Conservation (phyloP, 2,329 filamentous ascomycete genomes). For the Bipolaris cookei region DNA sequence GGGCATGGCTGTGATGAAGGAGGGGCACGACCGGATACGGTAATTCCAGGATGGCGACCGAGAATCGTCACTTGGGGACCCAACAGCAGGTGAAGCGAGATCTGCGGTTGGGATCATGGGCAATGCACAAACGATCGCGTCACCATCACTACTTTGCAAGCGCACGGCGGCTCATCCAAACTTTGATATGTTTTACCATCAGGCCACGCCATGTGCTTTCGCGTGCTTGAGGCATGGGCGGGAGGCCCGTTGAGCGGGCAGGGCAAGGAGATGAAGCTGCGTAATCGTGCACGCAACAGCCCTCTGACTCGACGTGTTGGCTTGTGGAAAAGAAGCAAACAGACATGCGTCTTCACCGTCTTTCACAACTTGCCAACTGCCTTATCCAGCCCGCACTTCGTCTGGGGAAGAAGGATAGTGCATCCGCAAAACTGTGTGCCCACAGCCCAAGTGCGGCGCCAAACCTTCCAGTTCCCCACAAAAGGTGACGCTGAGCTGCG, state of each 20-base stretch:
- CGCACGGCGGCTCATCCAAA: conserved; percentile 13
- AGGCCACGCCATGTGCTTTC: conserved; percentile 15
- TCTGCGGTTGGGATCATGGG: conserved; percentile 24
- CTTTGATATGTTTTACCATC: conserved; percentile 14
- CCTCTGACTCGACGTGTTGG: conserved; percentile 10
- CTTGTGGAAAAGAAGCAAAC: conserved; percentile 26
- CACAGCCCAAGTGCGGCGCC: conserved; percentile 29
- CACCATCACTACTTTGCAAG: conserved; percentile 12
- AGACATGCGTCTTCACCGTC: conserved; percentile 28
- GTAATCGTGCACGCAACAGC: conserved; percentile 17
- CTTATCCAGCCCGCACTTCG: conserved; percentile 28
- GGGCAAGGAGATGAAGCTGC: conserved; percentile 1
- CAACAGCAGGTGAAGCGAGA: conserved; percentile 29
- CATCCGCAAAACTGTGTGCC: conserved; percentile 37
- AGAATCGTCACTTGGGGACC: conserved; percentile 13
- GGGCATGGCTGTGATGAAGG: conserved; percentile 9
- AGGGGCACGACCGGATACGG: conserved; percentile 23
- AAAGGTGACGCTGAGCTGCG: conserved; percentile 44
- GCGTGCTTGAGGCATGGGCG: background rate
- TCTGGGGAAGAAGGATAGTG: conserved; percentile 38
- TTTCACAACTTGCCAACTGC: conserved; percentile 27
- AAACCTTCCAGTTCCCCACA: conserved; percentile 40
- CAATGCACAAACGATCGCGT: conserved; percentile 13
- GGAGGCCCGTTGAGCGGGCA: conserved; percentile 14
- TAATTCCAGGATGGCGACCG: conserved; percentile 11